Base-by-base conservation (phyloP, 257 asterid genomes). In the Leonotis leonurus region DNA sequence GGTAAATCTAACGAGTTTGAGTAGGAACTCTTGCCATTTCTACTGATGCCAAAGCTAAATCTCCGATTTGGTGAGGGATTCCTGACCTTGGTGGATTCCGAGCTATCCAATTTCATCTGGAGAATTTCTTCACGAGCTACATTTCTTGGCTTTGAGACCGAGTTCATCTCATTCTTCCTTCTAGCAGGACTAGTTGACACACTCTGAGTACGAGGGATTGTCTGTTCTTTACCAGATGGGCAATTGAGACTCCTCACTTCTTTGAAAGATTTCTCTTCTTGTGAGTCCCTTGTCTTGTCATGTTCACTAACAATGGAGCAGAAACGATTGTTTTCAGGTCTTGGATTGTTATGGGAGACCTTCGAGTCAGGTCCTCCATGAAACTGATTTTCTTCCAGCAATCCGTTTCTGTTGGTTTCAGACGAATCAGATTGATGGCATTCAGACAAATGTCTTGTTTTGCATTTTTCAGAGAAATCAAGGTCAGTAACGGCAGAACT, bases 41-140 rank as follows among this genome's bases (percentile, higher is more conserved):
- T 77, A 60, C 75, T 77, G 39, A 75, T 70, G 48, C 75, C 77
- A 36, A 65, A 75, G 77, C 76, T 65, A 62, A 85, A 74, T 10
- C 84, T 78, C 33, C 79, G 80, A 56, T 76, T 78, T 59, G 89
- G 89, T 43, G 96, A 88, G 44, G 83, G 69, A 69, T 69, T 71
- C 75, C 85, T 76, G 30, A 57, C 71, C 56, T 80, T 82, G 17
- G 60, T 33, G 69, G 75, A 63, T 68, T 67, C 83, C 26, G 49
- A 62, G 48, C 49, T 18, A 6, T 56, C 76, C 44, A 10, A 49
- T 62, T 67, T 75, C 36, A 16, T 75, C 74, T 69, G 75, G 56
- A 70, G 46, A 60, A 67, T 41, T 36, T 44, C 64, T 10, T 43
- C 32, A 50, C 33, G 51, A 27, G 61, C 52, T 52, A 75, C 18